A percentile compares a stretch with the other conserved stretches of the same genome.
phyloP scores from a whole-genome alignment of 2,329 filamentous ascomycete species.

The Alternaria hordeiaustralica region DNA sequence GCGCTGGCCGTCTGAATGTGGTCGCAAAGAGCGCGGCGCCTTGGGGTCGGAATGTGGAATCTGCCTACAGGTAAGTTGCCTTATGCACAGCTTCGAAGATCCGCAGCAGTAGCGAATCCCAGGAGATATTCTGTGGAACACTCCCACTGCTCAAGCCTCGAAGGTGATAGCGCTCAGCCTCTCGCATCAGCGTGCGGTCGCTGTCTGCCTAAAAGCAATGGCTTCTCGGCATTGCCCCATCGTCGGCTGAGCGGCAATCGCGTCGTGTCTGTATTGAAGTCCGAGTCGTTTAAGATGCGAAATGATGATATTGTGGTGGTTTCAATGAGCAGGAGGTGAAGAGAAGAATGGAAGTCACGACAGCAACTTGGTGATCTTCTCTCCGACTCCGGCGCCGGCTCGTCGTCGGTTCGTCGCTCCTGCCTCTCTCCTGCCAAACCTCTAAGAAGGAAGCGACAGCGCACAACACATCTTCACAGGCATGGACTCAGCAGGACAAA shows the following conservation, averaged over 20 bases:
- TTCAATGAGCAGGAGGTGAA: background rate
- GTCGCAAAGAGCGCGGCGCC: background rate
- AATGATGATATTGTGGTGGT: background rate
- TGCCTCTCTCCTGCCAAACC: background rate
- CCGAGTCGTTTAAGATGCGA: background rate
- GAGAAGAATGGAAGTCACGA: background rate
- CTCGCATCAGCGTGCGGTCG: constrained; percentile 2
- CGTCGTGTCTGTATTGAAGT: background rate
- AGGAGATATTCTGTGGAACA: background rate
- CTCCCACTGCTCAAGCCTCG: background rate
- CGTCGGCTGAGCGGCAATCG: background rate
- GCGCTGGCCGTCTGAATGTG: background rate
- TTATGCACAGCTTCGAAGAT: background rate
- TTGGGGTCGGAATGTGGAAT: background rate
- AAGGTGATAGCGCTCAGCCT: constrained; percentile 2
- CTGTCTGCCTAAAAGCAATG: background rate
- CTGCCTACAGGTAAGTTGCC: background rate
- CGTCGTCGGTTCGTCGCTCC: background rate
- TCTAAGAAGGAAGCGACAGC: background rate
- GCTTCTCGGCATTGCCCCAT: background rate
- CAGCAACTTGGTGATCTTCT: background rate
- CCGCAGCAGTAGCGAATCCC: constrained; percentile 1
- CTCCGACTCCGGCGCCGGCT: background rate
- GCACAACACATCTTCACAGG: background rate
- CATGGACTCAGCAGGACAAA: background rate